These are phyloP conservation scores for Takashimella koratensis DNA, from an alignment of 1,284 basidiomycete genomes.

Conservation along the genomic window DNA sequence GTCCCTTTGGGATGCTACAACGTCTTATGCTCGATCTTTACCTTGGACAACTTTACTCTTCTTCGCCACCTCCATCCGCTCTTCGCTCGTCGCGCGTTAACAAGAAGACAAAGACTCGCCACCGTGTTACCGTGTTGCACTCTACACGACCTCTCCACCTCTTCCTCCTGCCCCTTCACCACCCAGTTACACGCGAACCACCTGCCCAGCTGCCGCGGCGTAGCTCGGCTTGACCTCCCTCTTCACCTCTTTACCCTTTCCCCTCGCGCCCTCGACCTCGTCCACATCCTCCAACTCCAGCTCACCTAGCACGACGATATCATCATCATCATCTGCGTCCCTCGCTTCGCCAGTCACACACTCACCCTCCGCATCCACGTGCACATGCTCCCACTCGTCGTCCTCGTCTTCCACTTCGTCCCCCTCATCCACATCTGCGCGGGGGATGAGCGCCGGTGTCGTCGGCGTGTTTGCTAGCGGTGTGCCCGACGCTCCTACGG, in stretches of 20 bases:
- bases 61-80: too few species aligned
- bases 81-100: too few species aligned
- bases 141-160: too few species aligned
- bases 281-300: slow-evolving; percentile 35
- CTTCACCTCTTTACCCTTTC: neutral
- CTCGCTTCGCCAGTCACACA: slow-evolving; percentile 9
- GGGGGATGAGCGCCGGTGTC: slow-evolving; percentile 22
- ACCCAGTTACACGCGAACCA: too few species aligned
- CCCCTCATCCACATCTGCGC: slow-evolving; percentile 10
- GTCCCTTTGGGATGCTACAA: too few species aligned
- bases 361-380: neutral
- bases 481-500: neutral
- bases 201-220: too few species aligned
- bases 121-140: too few species aligned
- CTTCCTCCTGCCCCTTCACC: too few species aligned
- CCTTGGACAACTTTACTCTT: too few species aligned
- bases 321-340: slow-evolving; percentile 28
- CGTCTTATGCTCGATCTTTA: too few species aligned
- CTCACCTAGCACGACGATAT: slow-evolving; percentile 36
- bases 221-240: neutral
- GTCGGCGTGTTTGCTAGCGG: slow-evolving; percentile 12
- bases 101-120: too few species aligned
- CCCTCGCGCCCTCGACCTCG: slow-evolving; percentile 4
- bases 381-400: slow-evolving; percentile 41
- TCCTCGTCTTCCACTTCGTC: slow-evolving; percentile 23